These are phyloP conservation scores for Cornus kousa DNA, from an alignment of 148 eudicot genomes.

Conservation along the genomic window DNA sequence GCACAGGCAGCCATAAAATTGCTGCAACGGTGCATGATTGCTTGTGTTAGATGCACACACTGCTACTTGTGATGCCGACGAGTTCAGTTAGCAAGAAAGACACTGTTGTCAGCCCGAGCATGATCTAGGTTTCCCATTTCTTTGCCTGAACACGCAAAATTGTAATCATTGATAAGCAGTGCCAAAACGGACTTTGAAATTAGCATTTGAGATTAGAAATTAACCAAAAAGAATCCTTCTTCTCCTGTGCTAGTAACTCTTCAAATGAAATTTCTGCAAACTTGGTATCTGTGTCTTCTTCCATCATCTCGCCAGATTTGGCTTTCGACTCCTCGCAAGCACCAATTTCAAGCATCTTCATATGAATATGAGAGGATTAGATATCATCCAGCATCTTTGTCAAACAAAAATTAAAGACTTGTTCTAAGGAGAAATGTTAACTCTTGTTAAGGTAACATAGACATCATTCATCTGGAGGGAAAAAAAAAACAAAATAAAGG, in stretches of 20 bases:
- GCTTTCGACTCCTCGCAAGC: conserved; percentile 50
- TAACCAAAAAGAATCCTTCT: conserved; percentile 73
- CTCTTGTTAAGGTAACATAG: too few relatives aligned
- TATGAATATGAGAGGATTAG: neutral
- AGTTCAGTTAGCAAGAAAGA: conserved; percentile 12
- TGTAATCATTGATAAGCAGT: neutral
- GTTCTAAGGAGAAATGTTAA: too few relatives aligned
- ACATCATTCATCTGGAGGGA: neutral
- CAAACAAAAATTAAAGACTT: neutral
- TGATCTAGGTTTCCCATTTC: conserved; percentile 40
- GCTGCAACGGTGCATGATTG: conserved; percentile 5
- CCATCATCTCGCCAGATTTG: conserved; percentile 34
- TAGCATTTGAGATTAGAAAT: conserved; percentile 5
- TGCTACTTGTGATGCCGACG: neutral
- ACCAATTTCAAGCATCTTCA: conserved; percentile 60
- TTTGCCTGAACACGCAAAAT: conserved; percentile 53
- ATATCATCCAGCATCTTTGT: neutral
- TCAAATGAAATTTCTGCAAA: conserved; percentile 56
- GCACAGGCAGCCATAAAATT: conserved; percentile 18
- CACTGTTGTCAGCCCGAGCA: conserved; percentile 27
- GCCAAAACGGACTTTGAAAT: neutral
- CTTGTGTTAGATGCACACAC: conserved; percentile 21
- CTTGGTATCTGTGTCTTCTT: conserved; percentile 33
- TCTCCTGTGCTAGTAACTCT: conserved; percentile 62
- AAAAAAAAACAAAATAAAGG: too few relatives aligned